Conservation (phyloP, 148 eudicot species). For the Chenopodium album region DNA sequence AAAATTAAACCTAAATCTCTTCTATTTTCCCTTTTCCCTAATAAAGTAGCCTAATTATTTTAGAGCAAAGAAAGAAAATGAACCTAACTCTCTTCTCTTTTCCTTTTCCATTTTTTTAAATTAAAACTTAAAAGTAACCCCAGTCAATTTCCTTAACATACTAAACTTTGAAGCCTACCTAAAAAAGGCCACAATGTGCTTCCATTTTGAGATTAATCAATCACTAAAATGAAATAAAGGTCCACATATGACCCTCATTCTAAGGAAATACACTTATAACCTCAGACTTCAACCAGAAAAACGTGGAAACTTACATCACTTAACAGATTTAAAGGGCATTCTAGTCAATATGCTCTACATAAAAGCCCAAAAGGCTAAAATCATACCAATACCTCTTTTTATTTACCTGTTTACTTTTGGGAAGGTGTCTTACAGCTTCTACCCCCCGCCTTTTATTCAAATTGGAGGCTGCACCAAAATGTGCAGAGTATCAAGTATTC, state of each 20-base stretch:
- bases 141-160: conserved; percentile 6
- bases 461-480: not conserved
- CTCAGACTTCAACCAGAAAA: not conserved
- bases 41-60: not conserved
- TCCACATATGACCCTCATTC: conserved; percentile 7
- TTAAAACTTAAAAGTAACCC: not conserved
- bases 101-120: not conserved
- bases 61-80: not conserved
- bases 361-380: not conserved
- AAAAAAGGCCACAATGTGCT: conserved; percentile 7
- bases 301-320: not conserved
- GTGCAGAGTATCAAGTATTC: not conserved
- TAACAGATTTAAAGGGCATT: not conserved
- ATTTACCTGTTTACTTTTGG: not conserved
- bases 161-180: not conserved
- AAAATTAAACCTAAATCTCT: no score
- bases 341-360: not conserved
- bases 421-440: conserved; percentile 12
- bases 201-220: not conserved
- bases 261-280: not conserved
- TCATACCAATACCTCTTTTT: not conserved
- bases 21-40: not conserved
- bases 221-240: not conserved
- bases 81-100: not conserved
- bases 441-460: not conserved